These are phyloP conservation scores for Phytophthora brassicae DNA, from an alignment of 352 stramenopile species.

Conservation along the genomic window DNA sequence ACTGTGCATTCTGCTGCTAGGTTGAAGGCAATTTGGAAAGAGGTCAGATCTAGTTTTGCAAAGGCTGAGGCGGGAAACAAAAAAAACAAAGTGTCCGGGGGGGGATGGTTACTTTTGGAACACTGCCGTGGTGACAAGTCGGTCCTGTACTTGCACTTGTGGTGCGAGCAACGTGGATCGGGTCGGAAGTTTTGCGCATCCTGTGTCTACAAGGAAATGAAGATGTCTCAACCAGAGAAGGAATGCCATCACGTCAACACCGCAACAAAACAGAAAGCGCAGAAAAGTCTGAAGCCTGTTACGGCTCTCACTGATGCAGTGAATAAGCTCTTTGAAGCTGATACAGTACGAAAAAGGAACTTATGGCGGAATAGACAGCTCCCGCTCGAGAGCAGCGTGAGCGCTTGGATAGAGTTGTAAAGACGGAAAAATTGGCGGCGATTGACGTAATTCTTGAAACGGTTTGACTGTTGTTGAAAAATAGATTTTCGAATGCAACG, in stretches of 20 bases:
- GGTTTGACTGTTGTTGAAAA: no score
- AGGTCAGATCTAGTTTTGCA: not conserved
- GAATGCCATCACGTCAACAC: not conserved
- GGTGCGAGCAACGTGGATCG: not conserved
- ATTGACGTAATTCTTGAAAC: no score
- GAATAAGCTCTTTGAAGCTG: not conserved
- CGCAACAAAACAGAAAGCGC: not conserved
- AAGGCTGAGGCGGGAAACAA: not conserved
- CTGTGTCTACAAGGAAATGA: not conserved
- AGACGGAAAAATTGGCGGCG: no score
- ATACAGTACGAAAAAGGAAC: not conserved
- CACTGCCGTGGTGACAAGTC: not conserved
- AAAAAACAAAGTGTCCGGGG: not conserved
- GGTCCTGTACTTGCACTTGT: not conserved
- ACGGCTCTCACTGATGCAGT: not conserved
- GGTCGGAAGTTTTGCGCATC: not conserved
- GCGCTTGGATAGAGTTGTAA: no score
- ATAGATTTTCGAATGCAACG: no score
- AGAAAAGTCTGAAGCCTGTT: not conserved
- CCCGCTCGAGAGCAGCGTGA: no score
- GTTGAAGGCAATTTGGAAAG: not conserved
- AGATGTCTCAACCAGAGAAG: not conserved
- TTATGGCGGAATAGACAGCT: no score
- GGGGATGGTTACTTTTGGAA: not conserved
- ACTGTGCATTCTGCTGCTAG: not conserved